Evolutionary conservation across 1,284 basidiomycete genomes (phyloP).

Genomic region (Cryptococcus floricola): DNA sequence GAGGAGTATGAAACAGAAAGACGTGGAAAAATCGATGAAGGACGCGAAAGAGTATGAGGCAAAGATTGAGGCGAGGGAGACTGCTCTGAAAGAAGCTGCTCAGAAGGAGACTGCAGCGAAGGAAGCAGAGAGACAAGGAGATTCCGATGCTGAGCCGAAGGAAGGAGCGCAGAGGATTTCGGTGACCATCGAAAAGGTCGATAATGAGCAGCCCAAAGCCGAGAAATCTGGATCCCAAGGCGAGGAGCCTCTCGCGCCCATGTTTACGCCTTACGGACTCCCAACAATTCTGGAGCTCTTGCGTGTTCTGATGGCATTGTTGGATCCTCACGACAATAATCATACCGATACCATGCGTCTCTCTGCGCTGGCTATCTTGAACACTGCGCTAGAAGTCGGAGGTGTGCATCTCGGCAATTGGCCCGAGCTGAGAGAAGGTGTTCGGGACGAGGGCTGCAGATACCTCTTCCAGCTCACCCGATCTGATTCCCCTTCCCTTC

Average conservation of each 20-base stretch:
- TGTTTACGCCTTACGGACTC: conserved; percentile 66
- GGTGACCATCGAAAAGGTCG: neutral
- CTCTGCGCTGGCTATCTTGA: conserved; percentile 81
- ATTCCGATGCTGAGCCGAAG: neutral
- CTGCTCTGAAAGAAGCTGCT: neutral
- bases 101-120: neutral
- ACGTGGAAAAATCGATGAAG: conserved; percentile 38
- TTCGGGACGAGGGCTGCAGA: conserved; percentile 82
- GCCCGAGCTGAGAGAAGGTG: conserved; percentile 48
- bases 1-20: conserved; percentile 54
- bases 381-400: conserved; percentile 81
- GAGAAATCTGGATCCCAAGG: neutral
- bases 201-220: conserved; percentile 3
- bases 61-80: neutral
- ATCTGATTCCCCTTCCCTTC: conserved; percentile 75
- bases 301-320: conserved; percentile 87
- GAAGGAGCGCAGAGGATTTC: conserved; percentile 14
- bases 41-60: conserved; percentile 21
- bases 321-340: conserved; percentile 89
- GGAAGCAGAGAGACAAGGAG: neutral
- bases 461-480: conserved; percentile 87
- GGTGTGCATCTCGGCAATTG: conserved; percentile 69
- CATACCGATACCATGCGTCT: conserved; percentile 96
- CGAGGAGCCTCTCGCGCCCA: conserved; percentile 5
- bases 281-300: conserved; percentile 90